Evolutionary conservation across 495 filamentous ascomycete genomes (phyloP), one percentile per base, ranked within the genome.

Genomic region (Penicillium atrosanguineum): DNA sequence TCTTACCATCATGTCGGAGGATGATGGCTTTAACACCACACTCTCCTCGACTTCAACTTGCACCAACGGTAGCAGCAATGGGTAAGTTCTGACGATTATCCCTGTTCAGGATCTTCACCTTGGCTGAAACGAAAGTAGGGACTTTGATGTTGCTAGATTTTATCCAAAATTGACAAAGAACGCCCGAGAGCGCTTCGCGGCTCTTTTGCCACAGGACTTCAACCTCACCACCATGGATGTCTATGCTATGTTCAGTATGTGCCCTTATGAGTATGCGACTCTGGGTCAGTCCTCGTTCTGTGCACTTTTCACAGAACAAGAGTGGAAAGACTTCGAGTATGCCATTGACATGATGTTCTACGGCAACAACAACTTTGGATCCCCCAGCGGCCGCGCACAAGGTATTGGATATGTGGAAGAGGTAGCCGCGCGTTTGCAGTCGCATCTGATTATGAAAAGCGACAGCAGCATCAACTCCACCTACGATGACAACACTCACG

Each of bases 381-480:
- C 81, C 6, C 78, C 83, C 0, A 78, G 76, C 16, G 83, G 83
- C 23, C 75, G 85, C 16, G 85, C 85, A 14, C 75, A 84, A 20
- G 84, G 83, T 3, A 79, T 85, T 46, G 84, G 83, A 19, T 87
- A 83, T 52, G 79, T 85, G 11, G 70, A 83, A 45, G 84, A 87
- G 67, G 69, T 85, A 20, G 65, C 83, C 4, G 84, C 83, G 1
- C 75, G 84, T n/a, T 70, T 87, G 21, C 55, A 78, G 46, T 70
- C 79, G 55, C 79, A 83, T 52, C 69, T 81, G 7, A 65, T 71
- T 41, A 67, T 79, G 36, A 76, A 71, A 44, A 77, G 78, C 1
- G 72, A 76, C 7, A 80, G 75, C n/a, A 80, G 83, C 59, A 78
- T 84, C 72, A 87, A 87, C 60, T 67, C 76, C 42, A 83, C 81